Base-by-base conservation (phyloP, 108 stramenopile genomes). In the Cyclotella kingstonii region DNA sequence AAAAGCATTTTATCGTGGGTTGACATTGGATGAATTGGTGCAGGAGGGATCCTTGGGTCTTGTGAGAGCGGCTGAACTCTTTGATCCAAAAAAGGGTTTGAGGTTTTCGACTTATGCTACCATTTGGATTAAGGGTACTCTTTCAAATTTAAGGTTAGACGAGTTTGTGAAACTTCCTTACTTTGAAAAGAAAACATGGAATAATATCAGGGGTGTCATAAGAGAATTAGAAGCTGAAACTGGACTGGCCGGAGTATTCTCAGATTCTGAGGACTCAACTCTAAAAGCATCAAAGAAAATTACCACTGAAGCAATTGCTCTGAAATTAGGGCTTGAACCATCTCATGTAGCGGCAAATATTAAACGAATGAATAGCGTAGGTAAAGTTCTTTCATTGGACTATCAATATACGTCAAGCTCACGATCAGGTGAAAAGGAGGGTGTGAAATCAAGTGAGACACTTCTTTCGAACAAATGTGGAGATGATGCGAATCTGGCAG, bases 61-160 rank as follows among this genome's bases (percentile, higher is more conserved):
- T 39, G 68, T 94, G 9, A 85, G 94, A 17, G 97, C 97, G 0
- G 89, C 95, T 7, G 94, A 95, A 66, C 60, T 93, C 26, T 98
- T 94, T 71, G 95, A 98, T 76, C 95, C 95, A 0, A 61, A 57
- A 26, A 77, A 83, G 45, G 95, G 95, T 22, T 75, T 95, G 35
- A 83, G 93, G 22, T 96, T 98, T 62, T 81, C 78, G 28, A 96
- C 97, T 39, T 98, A 98, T 70, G 97, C 97, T 14, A 94, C 94
- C n/a, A 93, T 96, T 76, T 98, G 97, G 97, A 96, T 98, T 73
- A 95, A 96, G 87, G 91, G 91, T 22, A 55, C 75, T 7, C 34
- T 93, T 2, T 66, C 66, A 29, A 90, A 93, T 55, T 66, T 81
- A 41, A 31, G 77, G 17, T 41, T 67, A 4, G 84, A 81, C 23